phyloP scores from a whole-genome alignment of 208 protist genomes.

The Zelonia costaricensis region DNA sequence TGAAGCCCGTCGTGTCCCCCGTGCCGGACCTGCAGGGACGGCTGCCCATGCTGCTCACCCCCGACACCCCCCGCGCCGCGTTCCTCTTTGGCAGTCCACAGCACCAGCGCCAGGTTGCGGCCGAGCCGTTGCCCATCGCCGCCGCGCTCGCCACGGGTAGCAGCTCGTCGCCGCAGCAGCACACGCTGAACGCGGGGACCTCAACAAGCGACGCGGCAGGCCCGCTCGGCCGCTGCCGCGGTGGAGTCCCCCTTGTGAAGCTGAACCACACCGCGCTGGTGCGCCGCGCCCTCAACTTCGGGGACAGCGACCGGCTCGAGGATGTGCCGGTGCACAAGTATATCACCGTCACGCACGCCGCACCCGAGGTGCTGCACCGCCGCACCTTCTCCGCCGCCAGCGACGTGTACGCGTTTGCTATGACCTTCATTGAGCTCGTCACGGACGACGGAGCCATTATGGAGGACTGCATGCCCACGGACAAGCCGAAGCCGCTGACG shows the following conservation, averaged over 20 bases:
- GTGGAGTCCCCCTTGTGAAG: conserved; percentile 24
- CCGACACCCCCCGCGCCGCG: neutral
- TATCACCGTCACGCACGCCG: conserved; percentile 59
- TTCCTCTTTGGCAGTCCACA: conserved; percentile 7
- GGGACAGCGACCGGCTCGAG: conserved; percentile 15
- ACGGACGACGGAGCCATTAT: conserved; percentile 50
- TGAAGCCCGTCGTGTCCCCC: conserved; percentile 14
- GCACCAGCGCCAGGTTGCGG: conserved; percentile 1
- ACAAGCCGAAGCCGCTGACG: conserved; percentile 29
- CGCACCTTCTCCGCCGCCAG: conserved; percentile 56
- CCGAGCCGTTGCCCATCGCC: neutral
- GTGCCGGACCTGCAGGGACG: conserved; percentile 8
- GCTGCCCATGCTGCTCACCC: conserved; percentile 21
- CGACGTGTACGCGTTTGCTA: conserved; percentile 84
- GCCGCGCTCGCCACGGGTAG: neutral
- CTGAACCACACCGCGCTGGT: conserved; percentile 27
- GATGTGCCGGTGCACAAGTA: conserved; percentile 46
- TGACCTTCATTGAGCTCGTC: conserved; percentile 83
- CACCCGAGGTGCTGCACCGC: conserved; percentile 56
- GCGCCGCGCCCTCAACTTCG: conserved; percentile 14
- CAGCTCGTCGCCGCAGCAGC: neutral
- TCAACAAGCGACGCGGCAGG: conserved; percentile 10
- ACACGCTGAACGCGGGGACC: conserved; percentile 15
- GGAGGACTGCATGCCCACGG: conserved; percentile 38
- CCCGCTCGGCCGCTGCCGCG: conserved; percentile 18